phyloP scores from a whole-genome alignment of 2,329 filamentous ascomycete species.

The Emmonsiellopsis sp. region DNA sequence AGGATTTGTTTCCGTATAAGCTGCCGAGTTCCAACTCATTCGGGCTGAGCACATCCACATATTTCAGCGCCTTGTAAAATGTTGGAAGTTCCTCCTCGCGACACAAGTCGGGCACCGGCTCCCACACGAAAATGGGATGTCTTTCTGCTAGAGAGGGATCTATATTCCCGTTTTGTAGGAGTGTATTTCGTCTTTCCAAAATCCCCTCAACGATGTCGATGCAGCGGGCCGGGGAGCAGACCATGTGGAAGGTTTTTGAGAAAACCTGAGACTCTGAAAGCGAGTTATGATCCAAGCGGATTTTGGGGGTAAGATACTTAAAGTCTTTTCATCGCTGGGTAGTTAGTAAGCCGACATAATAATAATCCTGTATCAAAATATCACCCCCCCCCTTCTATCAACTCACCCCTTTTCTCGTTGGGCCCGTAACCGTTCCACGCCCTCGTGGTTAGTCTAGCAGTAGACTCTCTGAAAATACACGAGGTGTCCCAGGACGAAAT shows the following conservation, averaged over 20 bases:
- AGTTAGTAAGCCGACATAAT: slow-evolving; percentile 1
- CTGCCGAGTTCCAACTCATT: slow-evolving; percentile 84
- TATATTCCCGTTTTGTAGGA: slow-evolving; percentile 20
- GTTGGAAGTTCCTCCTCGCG: slow-evolving; percentile 53
- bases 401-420: slow-evolving; percentile 52
- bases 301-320: slow-evolving; percentile 78
- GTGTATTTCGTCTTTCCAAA: slow-evolving; percentile 40
- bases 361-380: too few species aligned
- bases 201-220: slow-evolving; percentile 68
- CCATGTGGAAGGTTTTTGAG: slow-evolving; percentile 75
- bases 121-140: slow-evolving; percentile 79
- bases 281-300: slow-evolving; percentile 65
- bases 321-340: slow-evolving; percentile 50
- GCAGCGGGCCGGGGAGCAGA: slow-evolving; percentile 71
- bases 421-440: slow-evolving; percentile 86
- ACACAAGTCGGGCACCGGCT: slow-evolving; percentile 86
- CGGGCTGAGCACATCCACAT: slow-evolving; percentile 58
- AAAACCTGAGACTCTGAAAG: slow-evolving; percentile 58
- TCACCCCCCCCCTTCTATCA: neutral
- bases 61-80: slow-evolving; percentile 44
- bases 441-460: slow-evolving; percentile 66
- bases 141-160: slow-evolving; percentile 29
- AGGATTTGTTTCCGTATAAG: slow-evolving; percentile 59
- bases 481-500: slow-evolving; percentile 70
- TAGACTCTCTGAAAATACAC: slow-evolving; percentile 58